Conservation (phyloP, 768 basidiomycete species). For the Lentinula guzmanii region DNA sequence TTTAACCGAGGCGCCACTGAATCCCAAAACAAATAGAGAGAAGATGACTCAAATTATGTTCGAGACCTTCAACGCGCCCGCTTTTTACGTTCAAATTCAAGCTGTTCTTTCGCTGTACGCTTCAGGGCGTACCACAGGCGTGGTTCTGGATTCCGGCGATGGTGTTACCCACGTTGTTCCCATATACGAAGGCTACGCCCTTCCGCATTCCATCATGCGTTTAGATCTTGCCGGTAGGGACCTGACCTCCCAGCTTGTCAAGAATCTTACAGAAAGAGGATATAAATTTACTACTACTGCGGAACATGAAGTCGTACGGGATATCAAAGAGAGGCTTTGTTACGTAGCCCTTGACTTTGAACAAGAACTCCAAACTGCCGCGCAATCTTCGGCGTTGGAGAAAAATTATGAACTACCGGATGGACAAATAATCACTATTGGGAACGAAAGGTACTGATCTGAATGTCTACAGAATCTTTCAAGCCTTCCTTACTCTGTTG, state of each 20-base stretch:
- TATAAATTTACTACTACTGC: slow-evolving; percentile 71
- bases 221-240: slow-evolving; percentile 93
- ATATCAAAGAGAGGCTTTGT: slow-evolving; percentile 76
- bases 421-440: slow-evolving; percentile 71
- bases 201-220: slow-evolving; percentile 90
- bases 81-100: slow-evolving; percentile 72
- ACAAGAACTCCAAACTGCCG: slow-evolving; percentile 71
- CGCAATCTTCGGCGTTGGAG: slow-evolving; percentile 62
- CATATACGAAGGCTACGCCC: slow-evolving; percentile 90
- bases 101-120: slow-evolving; percentile 74
- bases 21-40: slow-evolving; percentile 64
- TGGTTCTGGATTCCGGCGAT: slow-evolving; percentile 94
- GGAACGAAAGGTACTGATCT: slow-evolving; percentile 46
- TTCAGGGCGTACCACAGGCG: slow-evolving; percentile 91
- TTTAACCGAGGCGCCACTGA: slow-evolving; percentile 61
- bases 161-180: slow-evolving; percentile 96
- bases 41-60: slow-evolving; percentile 73
- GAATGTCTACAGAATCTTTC: not conserved
- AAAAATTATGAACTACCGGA: slow-evolving; percentile 71
- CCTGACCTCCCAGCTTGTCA: slow-evolving; percentile 71
- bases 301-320: slow-evolving; percentile 67
- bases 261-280: slow-evolving; percentile 59
- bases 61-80: slow-evolving; percentile 67
- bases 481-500: not conserved
- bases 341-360: slow-evolving; percentile 77